Percentiles rank a stretch among this genome's conserved stretches.
These are phyloP conservation scores for Pseudopyricularia javanii DNA, from an alignment of 2,329 filamentous ascomycete species.

Conservation along the genomic window DNA sequence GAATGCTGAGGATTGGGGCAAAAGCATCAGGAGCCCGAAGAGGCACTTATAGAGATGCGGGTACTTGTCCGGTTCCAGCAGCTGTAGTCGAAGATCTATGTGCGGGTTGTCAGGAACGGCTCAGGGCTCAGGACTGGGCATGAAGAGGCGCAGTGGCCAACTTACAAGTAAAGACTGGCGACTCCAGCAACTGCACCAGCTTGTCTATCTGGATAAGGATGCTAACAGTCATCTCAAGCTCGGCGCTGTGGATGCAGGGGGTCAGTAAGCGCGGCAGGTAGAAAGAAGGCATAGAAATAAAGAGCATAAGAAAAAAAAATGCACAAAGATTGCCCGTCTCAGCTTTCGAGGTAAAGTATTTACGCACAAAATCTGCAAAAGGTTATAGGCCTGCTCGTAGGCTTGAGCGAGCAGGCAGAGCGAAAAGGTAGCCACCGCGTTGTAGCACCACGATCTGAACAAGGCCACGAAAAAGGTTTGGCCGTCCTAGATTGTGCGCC, in stretches of 20 bases:
- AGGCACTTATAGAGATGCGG: conserved; percentile 96
- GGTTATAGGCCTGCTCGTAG: conserved; percentile 94
- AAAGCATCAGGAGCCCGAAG: conserved; percentile 90
- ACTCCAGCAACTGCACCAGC: conserved; percentile 90
- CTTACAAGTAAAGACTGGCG: conserved; percentile 92
- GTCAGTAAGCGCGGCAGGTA: too few species aligned
- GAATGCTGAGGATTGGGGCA: conserved; percentile 97
- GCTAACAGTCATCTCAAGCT: conserved; percentile 97
- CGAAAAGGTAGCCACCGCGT: conserved; percentile 94
- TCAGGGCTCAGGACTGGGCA: not conserved
- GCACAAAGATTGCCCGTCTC: too few species aligned
- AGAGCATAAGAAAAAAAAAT: too few species aligned
- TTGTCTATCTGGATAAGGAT: conserved; percentile 99
- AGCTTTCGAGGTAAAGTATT: too few species aligned
- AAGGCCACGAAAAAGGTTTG: conserved; percentile 91
- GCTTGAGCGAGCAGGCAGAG: conserved; percentile 90
- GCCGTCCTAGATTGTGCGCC: conserved; percentile 57
- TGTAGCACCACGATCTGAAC: conserved; percentile 97
- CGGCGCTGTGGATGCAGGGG: conserved; percentile 49
- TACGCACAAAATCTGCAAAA: conserved; percentile 83
- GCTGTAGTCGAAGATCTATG: conserved; percentile 78
- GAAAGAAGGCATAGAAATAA: too few species aligned
- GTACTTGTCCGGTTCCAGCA: conserved; percentile 89
- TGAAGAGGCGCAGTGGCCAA: conserved; percentile 3
- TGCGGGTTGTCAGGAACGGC: conserved; percentile 2